These are phyloP conservation scores for Eimeria maxima DNA, from an alignment of 169 alveolate species.

Conservation along the genomic window DNA sequence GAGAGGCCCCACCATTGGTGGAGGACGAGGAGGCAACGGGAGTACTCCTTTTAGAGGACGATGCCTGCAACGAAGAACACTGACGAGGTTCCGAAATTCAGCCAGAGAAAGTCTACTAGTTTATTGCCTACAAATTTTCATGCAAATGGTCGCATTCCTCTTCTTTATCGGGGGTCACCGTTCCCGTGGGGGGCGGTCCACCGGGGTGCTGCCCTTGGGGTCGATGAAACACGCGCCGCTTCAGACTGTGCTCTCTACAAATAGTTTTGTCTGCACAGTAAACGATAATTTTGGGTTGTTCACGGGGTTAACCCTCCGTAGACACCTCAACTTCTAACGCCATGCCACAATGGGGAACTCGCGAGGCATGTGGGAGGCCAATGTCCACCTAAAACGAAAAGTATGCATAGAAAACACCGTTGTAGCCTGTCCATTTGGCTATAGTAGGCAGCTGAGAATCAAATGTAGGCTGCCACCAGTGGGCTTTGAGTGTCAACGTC, in stretches of 20 bases:
- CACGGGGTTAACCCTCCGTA: not conserved
- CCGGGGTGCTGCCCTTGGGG: slow-evolving; percentile 28
- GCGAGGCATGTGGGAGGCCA: not conserved
- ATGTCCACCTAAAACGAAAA: not conserved
- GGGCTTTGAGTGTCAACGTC: not conserved
- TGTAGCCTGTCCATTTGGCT: not conserved
- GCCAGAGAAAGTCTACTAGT: not conserved
- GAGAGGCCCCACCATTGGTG: slow-evolving; percentile 24
- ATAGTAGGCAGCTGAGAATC: not conserved
- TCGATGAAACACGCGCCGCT: not conserved
- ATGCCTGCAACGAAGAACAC: not conserved
- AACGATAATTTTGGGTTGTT: not conserved
- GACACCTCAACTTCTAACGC: not conserved
- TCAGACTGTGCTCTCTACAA: not conserved
- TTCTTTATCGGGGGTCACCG: slow-evolving; percentile 3
- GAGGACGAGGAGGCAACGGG: not conserved
- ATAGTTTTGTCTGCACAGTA: not conserved
- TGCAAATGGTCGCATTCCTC: not conserved
- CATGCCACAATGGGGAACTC: not conserved
- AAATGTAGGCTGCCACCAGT: too few relatives aligned
- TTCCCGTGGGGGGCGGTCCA: slow-evolving; percentile 8
- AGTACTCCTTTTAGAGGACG: not conserved
- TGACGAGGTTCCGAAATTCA: not conserved
- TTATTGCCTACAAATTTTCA: not conserved
- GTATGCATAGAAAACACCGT: not conserved